Base-by-base conservation (phyloP, 306 rosid genomes). In the Vigna trinervia region DNA sequence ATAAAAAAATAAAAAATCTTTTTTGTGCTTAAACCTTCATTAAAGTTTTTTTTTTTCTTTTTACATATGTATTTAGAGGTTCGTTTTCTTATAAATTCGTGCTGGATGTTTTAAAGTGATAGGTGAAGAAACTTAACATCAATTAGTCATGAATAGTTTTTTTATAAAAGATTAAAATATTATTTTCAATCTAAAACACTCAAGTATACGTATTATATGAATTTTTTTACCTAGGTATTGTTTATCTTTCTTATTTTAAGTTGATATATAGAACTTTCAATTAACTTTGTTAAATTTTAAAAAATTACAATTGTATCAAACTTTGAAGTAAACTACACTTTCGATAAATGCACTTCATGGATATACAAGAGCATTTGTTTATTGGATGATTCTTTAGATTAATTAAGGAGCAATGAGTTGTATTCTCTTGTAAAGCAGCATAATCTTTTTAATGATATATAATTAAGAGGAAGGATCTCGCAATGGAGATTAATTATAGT, bases 401-500 rank as follows among this genome's bases (percentile, higher is more conserved):
- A 45, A 43, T 73, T 61, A 51, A 82, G 68, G 57, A 67, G 30
- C 48, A 62, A 62, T 64, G 38, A 75, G 46, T 78, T 61, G 67
- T 57, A 78, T 73, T 69, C 52, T 67, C 77, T 45, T 12, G 41
- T 45, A 79, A 84, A 71, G 84, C 51, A 75, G 66, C 46, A 56
- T 46, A 48, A 75, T 79, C 53, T 74, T 19, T 54, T 28, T 4
- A 5, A 8, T 9, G 12, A 41, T 5, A 43, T 19, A 80, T 70
- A 17, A 79, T 71, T 63, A 84, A 17, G 59, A 47, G 58, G 60
- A 62, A 79, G 77, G 81, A 83, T 69, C 65, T 74, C 8, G 81
- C 78, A 47, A 47, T 61, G 75, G 38, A 36, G 75, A 85, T 73
- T 85, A 53, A 85, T 73, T 85, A 53, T 78, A 69, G 71, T 77